Percentiles rank a stretch among this genome's conserved stretches.
Evolutionary conservation across 495 filamentous ascomycete species (phyloP).

Genomic region (Acidomyces sp.): DNA sequence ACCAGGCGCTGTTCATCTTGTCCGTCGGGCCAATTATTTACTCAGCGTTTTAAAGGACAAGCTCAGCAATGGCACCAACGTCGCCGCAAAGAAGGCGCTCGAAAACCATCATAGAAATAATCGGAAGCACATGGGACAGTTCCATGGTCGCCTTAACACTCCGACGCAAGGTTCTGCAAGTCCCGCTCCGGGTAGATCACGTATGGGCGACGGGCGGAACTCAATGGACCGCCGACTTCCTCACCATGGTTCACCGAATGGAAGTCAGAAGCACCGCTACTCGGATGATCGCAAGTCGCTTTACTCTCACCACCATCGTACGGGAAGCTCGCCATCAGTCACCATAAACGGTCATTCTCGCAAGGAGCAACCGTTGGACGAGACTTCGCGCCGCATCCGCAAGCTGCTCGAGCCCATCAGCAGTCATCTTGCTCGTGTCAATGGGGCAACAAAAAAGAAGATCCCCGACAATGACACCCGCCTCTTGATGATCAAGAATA

Average conservation of each 20-base stretch:
- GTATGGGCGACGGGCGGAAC: not conserved
- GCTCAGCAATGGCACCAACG: slow-evolving; percentile 50
- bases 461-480: slow-evolving; percentile 47
- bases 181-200: slow-evolving; percentile 14
- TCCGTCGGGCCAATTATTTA: slow-evolving; percentile 87
- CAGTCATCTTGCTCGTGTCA: slow-evolving; percentile 44
- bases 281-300: slow-evolving; percentile 23
- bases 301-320: slow-evolving; percentile 17
- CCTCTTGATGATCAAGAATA: slow-evolving; percentile 39
- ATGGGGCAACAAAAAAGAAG: slow-evolving; percentile 49
- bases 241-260: slow-evolving; percentile 39
- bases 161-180: slow-evolving; percentile 9
- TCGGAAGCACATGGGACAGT: slow-evolving; percentile 22
- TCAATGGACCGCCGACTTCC: slow-evolving; percentile 30
- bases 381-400: slow-evolving; percentile 40
- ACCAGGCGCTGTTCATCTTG: slow-evolving; percentile 89
- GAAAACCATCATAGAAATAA: slow-evolving; percentile 77
- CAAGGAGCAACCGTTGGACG: slow-evolving; percentile 11
- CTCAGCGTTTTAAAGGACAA: slow-evolving; percentile 76
- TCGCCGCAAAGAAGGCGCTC: slow-evolving; percentile 62
- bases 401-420: slow-evolving; percentile 47
- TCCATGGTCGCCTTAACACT: slow-evolving; percentile 16
- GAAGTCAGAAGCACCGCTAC: slow-evolving; percentile 25
- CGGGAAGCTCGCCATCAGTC: slow-evolving; percentile 3
- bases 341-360: slow-evolving; percentile 14